phyloP scores from a whole-genome alignment of 306 rosid genomes.

The Myrica gale region DNA sequence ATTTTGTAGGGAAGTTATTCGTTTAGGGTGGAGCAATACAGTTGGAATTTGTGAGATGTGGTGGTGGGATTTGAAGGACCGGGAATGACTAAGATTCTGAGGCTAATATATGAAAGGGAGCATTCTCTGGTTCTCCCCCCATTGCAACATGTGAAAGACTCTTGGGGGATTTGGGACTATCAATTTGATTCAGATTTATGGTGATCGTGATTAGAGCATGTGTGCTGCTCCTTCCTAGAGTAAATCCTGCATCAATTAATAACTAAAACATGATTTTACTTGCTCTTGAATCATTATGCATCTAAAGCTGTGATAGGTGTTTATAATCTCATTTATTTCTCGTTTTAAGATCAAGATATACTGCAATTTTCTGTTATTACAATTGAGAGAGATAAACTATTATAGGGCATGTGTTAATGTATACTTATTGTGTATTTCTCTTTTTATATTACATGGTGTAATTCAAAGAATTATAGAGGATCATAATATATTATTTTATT shows the following conservation, averaged over 20 bases:
- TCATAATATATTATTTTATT: too few relatives aligned
- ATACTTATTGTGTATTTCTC: too few relatives aligned
- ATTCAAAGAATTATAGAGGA: too few relatives aligned
- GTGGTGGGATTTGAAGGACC: constrained; percentile 37
- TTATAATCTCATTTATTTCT: too few relatives aligned
- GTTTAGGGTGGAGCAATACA: constrained; percentile 32
- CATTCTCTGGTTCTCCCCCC: not conserved
- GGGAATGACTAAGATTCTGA: constrained; percentile 39
- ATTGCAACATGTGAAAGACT: constrained; percentile 27
- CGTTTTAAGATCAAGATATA: too few relatives aligned
- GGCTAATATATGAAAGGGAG: constrained; percentile 29
- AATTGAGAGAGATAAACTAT: too few relatives aligned
- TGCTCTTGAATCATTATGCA: not conserved
- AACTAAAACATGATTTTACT: not conserved
- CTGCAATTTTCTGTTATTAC: too few relatives aligned
- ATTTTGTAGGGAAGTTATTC: constrained; percentile 31
- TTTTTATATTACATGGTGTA: too few relatives aligned
- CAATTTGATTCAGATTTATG: constrained; percentile 14
- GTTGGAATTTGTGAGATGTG: constrained; percentile 36
- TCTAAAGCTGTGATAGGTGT: not conserved
- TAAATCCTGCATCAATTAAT: not conserved
- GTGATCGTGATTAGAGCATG: not conserved
- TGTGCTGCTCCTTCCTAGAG: not conserved
- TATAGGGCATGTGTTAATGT: too few relatives aligned
- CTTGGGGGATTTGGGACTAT: constrained; percentile 12